Percentiles rank a stretch among this genome's conserved stretches.
Conservation (phyloP, 2,329 filamentous ascomycete species). For the Aurifilum marmelostoma region DNA sequence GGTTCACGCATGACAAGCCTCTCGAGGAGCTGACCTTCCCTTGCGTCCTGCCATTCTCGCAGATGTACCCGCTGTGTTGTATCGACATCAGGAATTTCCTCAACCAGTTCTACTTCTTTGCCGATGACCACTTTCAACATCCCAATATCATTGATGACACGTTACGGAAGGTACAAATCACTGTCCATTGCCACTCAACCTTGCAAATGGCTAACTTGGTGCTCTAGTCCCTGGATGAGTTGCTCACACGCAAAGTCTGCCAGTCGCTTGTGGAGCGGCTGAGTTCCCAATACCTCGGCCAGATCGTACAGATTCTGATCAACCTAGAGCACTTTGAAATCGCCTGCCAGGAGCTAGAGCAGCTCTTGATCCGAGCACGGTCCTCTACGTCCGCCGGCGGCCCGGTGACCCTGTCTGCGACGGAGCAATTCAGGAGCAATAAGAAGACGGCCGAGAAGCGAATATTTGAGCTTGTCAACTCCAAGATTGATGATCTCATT, state of each 20-base stretch:
- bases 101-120: slow-evolving; percentile 98
- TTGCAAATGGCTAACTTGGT: neutral
- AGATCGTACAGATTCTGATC: slow-evolving; percentile 98
- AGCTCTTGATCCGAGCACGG: slow-evolving; percentile 80
- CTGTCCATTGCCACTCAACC: neutral
- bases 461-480: slow-evolving; percentile 98
- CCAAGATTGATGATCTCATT: slow-evolving; percentile 96
- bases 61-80: slow-evolving; percentile 98
- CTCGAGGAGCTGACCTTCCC: slow-evolving; percentile 83
- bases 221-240: slow-evolving; percentile 82
- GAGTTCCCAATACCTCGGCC: slow-evolving; percentile 89
- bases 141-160: slow-evolving; percentile 90
- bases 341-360: slow-evolving; percentile 87
- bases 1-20: slow-evolving; percentile 86
- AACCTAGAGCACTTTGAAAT: slow-evolving; percentile 97
- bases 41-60: slow-evolving; percentile 93
- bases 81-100: slow-evolving; percentile 98
- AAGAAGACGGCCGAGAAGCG: slow-evolving; percentile 97
- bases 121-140: slow-evolving; percentile 93
- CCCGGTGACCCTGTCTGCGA: slow-evolving; percentile 78
- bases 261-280: slow-evolving; percentile 85
- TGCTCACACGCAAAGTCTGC: slow-evolving; percentile 93
- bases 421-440: slow-evolving; percentile 81
- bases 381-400: slow-evolving; percentile 81
- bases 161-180: slow-evolving; percentile 66